Conservation (phyloP, 2,329 filamentous ascomycete species). For the Talaromyces pinophilus region DNA sequence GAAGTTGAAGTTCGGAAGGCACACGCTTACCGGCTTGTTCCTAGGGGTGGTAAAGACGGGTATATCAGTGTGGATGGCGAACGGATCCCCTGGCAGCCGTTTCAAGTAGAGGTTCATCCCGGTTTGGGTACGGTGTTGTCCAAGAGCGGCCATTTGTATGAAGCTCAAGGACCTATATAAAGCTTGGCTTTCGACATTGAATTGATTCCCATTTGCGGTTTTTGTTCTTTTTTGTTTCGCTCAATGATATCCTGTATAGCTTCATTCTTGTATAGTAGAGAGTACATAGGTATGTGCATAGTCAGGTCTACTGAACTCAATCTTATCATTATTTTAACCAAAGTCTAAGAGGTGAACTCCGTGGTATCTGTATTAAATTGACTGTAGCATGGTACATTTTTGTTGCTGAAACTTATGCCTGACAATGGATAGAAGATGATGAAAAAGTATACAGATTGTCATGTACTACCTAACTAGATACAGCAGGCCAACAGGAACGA, state of each 20-base stretch:
- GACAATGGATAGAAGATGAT: background rate
- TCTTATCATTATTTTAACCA: background rate
- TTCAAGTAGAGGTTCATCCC: slow-evolving; percentile 85
- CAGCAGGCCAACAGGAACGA: background rate
- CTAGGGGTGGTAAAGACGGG: slow-evolving; percentile 68
- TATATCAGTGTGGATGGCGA: slow-evolving; percentile 96
- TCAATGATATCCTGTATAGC: slow-evolving; percentile 20
- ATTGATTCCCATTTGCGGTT: background rate
- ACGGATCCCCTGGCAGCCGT: slow-evolving; percentile 78
- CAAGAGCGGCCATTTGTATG: slow-evolving; percentile 70
- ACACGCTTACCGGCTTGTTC: slow-evolving; percentile 80
- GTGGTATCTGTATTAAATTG: background rate
- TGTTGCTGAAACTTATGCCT: background rate
- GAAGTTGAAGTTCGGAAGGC: slow-evolving; percentile 82
- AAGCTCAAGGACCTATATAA: slow-evolving; percentile 51
- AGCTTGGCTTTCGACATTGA: slow-evolving; percentile 15
- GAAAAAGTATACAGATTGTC: background rate
- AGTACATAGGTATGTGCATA: slow-evolving; percentile 16
- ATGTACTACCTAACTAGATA: slow-evolving; percentile 6
- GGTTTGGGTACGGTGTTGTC: slow-evolving; percentile 83
- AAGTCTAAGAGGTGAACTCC: too few relatives aligned
- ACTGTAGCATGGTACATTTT: background rate
- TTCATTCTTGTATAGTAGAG: slow-evolving; percentile 16
- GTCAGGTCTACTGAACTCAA: slow-evolving; percentile 2
- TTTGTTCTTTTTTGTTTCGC: background rate